Conservation (phyloP, 305 asterid genomes). For the Striga hermonthica region DNA sequence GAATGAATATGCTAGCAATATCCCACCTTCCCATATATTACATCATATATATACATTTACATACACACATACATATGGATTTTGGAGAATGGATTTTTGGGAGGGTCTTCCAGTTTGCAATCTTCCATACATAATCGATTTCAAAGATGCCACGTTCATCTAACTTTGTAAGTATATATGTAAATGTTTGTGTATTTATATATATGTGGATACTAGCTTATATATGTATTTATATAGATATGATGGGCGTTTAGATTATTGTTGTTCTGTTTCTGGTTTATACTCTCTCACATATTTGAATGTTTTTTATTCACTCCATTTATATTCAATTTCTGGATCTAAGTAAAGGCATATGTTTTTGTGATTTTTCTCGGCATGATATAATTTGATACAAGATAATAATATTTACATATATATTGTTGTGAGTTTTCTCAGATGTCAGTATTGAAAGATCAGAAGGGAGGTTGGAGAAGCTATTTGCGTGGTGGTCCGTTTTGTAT, state of each 20-base stretch:
- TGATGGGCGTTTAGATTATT: neutral
- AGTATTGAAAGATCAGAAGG: slow-evolving; percentile 38
- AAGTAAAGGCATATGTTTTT: neutral
- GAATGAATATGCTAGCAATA: neutral
- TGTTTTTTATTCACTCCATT: too few relatives aligned
- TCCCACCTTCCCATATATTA: neutral
- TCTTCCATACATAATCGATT: neutral
- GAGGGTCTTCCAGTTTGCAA: slow-evolving; percentile 24
- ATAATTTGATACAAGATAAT: neutral
- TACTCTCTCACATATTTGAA: too few relatives aligned
- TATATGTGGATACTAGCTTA: neutral
- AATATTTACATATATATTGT: neutral
- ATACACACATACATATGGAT: neutral
- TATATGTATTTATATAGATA: neutral
- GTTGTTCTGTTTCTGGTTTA: neutral
- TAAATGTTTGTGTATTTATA: neutral
- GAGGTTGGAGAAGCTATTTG: slow-evolving; percentile 36
- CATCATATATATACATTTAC: neutral
- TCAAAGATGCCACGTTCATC: slow-evolving; percentile 37
- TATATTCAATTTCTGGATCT: too few relatives aligned
- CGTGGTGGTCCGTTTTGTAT: slow-evolving; percentile 41
- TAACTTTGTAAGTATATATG: slow-evolving; percentile 32
- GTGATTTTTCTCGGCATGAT: too few relatives aligned
- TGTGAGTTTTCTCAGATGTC: slow-evolving; percentile 34
- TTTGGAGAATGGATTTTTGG: slow-evolving; percentile 3